phyloP scores from a whole-genome alignment of 257 asterid genomes.

The Lycium barbarum region DNA sequence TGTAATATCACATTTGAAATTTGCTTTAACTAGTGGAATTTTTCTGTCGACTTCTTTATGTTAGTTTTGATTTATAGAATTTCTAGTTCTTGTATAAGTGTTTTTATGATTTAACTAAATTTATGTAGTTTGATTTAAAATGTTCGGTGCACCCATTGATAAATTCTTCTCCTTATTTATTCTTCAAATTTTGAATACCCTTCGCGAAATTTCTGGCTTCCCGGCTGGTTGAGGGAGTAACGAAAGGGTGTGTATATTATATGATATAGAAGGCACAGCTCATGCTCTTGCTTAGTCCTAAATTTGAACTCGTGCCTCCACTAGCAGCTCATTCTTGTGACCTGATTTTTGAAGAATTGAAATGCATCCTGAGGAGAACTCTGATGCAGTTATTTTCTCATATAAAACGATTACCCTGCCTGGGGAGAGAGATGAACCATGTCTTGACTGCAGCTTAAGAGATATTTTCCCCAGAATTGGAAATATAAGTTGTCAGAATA shows the following conservation, averaged over 20 bases:
- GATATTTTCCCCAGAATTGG: neutral
- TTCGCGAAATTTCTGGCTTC: neutral
- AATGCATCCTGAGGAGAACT: conserved; percentile 9
- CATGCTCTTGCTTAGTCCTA: neutral
- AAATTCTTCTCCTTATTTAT: neutral
- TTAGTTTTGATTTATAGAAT: neutral
- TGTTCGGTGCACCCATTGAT: neutral
- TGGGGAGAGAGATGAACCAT: neutral
- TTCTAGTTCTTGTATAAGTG: neutral
- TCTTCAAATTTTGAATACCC: neutral
- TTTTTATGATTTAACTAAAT: neutral
- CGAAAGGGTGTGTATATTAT: neutral
- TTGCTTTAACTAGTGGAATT: neutral
- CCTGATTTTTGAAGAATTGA: neutral
- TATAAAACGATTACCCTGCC: neutral
- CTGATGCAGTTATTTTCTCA: neutral
- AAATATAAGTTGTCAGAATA: neutral
- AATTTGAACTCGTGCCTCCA: neutral
- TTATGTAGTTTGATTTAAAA: neutral
- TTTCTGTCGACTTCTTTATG: neutral
- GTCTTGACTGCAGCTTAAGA: neutral
- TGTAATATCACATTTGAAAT: neutral
- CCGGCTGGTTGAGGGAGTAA: neutral
- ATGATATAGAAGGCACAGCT: neutral
- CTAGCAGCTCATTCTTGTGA: neutral